Base-by-base conservation (phyloP, 2,329 filamentous ascomycete genomes). In the Amauroascus niger region DNA sequence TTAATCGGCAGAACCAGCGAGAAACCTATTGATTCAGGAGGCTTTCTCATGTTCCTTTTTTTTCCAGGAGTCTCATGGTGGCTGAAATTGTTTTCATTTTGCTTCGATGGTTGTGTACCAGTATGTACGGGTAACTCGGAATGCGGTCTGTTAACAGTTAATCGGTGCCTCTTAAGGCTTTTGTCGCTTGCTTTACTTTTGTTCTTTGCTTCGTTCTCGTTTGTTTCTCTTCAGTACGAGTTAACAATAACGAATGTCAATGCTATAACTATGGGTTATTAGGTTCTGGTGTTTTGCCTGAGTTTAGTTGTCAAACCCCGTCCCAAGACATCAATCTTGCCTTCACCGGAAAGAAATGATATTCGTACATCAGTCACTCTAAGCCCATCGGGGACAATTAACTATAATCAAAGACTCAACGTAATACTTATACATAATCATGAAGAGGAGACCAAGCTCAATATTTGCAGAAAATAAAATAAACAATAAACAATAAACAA, bases 401-500 rank as follows among this genome's bases (percentile, higher is more conserved):
- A 30, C 8, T 8, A 20, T 7, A 46, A 33, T 16, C 22, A 33
- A 48, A 37, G 11, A 24, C 7, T 24, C 26, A 20, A 8, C 13
- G 9, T 26, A 37, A 16, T 49, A 49, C 18, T 49, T 49, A 49
- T 49, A 49, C 46, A 49, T 39, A n/a, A 26, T 37, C 26, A 14
- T 39, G 46, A 49, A 39, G 28, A 16, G 22, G 4, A 37, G 14
- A 35, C 7, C 28, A 26, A 24, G 14, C 9, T n/a, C 4, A 24
- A 33, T 16, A 33, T 20, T 11, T 26, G 18, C 16, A 49, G 8
- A n/a, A 33, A 46, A 46, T 20, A 20, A 20, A 6, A 41, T 22
- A 22, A 24, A 5, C 4, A 13, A 16, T 1, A 22, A 8, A 48
- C 9, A 7, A 32, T 6, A 46, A 14, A 46, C 2, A 6, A 46